These are phyloP conservation scores for Rhizophagus clarus DNA, from an alignment of 192 early-diverging fungal genomes.

Conservation along the genomic window DNA sequence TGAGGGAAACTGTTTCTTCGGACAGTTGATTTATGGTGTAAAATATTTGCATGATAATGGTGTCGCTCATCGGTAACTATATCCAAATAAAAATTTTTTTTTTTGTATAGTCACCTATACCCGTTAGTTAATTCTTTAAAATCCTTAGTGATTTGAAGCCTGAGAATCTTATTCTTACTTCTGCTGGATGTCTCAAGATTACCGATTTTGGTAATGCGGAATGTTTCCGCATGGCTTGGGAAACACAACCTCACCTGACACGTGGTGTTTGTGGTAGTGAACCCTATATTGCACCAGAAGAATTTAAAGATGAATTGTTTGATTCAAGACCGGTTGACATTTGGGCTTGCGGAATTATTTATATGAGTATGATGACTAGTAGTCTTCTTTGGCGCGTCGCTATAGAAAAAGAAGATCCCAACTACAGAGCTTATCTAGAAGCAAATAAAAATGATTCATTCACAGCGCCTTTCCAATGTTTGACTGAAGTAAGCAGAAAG, in stretches of 20 bases:
- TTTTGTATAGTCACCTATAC: not conserved
- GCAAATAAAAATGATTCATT: not conserved
- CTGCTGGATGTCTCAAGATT: constrained; percentile 72
- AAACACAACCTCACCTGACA: constrained; percentile 57
- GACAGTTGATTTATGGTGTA: constrained; percentile 77
- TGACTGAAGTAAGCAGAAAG: constrained; percentile 7
- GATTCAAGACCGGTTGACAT: constrained; percentile 63
- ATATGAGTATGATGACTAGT: constrained; percentile 42
- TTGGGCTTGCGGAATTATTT: constrained; percentile 51
- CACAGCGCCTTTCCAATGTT: constrained; percentile 15
- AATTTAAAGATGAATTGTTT: constrained; percentile 65
- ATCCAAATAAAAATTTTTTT: constrained; percentile 27
- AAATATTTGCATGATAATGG: constrained; percentile 79
- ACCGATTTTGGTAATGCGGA: constrained; percentile 84
- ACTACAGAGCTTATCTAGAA: constrained; percentile 17
- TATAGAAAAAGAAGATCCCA: constrained; percentile 12
- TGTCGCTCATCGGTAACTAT: constrained; percentile 62
- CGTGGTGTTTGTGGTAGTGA: constrained; percentile 74
- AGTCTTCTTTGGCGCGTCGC: constrained; percentile 24
- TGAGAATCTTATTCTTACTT: constrained; percentile 78
- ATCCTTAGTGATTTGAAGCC: constrained; percentile 82
- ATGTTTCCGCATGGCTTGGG: constrained; percentile 79
- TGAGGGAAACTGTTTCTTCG: constrained; percentile 69
- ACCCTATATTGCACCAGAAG: constrained; percentile 88
- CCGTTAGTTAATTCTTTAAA: not conserved